Conservation (phyloP, 75 land plant species). For the Pinus tabuliformis region DNA sequence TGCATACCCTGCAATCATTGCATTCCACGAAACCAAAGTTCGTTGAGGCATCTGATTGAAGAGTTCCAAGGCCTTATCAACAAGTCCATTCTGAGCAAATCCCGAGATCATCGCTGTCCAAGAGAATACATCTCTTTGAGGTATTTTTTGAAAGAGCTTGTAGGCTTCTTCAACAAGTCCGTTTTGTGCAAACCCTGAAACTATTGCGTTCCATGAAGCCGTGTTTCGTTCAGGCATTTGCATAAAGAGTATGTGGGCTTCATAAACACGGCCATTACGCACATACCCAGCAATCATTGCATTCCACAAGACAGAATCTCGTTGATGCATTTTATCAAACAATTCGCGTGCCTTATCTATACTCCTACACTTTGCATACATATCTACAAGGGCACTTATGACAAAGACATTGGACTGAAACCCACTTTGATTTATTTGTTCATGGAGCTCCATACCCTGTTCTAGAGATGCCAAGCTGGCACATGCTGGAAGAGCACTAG, state of each 20-base stretch:
- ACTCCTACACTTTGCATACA: slow-evolving; percentile 25
- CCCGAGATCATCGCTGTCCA: background rate
- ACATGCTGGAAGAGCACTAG: slow-evolving; percentile 41
- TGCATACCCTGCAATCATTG: slow-evolving; percentile 16
- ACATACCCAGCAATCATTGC: background rate
- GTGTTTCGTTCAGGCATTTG: background rate
- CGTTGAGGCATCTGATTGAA: background rate
- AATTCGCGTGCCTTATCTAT: background rate
- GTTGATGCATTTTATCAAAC: background rate
- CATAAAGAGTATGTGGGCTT: background rate
- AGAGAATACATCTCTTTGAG: background rate
- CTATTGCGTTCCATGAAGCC: background rate
- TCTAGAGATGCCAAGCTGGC: background rate
- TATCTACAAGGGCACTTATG: slow-evolving; percentile 33
- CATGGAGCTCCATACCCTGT: slow-evolving; percentile 22
- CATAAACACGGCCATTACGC: background rate
- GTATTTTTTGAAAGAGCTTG: background rate
- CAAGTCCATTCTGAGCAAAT: background rate
- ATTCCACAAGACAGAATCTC: background rate
- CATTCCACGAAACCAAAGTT: background rate
- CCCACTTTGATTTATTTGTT: slow-evolving; percentile 16
- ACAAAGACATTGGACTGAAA: slow-evolving; percentile 22
- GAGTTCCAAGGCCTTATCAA: background rate
- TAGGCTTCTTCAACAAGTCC: background rate
- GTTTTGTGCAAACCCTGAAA: background rate